phyloP scores from a whole-genome alignment of 2,329 filamentous ascomycete species.

The Ceratocystis alfenasii region DNA sequence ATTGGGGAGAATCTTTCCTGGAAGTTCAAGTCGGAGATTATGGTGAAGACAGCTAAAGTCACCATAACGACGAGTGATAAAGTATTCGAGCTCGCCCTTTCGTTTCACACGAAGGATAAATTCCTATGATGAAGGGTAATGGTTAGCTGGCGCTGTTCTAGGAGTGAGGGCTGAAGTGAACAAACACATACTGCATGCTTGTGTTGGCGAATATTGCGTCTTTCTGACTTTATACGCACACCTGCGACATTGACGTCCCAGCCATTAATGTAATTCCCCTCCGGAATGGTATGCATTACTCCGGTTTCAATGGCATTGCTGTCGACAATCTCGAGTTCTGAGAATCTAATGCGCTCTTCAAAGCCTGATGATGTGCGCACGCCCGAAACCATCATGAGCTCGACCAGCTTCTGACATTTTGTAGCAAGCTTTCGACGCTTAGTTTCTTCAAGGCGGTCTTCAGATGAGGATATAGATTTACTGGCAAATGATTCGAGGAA shows the following conservation, averaged over 20 bases:
- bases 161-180: neutral
- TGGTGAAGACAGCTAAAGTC: constrained; percentile 76
- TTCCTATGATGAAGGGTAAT: constrained; percentile 44
- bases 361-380: constrained; percentile 93
- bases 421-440: constrained; percentile 83
- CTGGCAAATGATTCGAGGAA: constrained; percentile 95
- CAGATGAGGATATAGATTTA: constrained; percentile 93
- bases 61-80: constrained; percentile 73
- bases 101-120: constrained; percentile 80
- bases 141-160: neutral
- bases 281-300: constrained; percentile 71
- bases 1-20: constrained; percentile 76
- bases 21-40: constrained; percentile 68
- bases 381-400: constrained; percentile 99
- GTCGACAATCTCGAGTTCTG: constrained; percentile 93
- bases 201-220: constrained; percentile 78
- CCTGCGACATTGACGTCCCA: constrained; percentile 96
- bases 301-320: constrained; percentile 84
- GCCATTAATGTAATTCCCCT: constrained; percentile 84
- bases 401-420: constrained; percentile 90
- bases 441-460: constrained; percentile 90
- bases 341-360: constrained; percentile 92
- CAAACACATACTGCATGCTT: constrained; percentile 63
- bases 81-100: constrained; percentile 54
- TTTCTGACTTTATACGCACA: constrained; percentile 67